Evolutionary conservation across 768 basidiomycete species (phyloP), one percentile per base, ranked within the genome.

Genomic region (Hygrophoropsis aurantiaca): DNA sequence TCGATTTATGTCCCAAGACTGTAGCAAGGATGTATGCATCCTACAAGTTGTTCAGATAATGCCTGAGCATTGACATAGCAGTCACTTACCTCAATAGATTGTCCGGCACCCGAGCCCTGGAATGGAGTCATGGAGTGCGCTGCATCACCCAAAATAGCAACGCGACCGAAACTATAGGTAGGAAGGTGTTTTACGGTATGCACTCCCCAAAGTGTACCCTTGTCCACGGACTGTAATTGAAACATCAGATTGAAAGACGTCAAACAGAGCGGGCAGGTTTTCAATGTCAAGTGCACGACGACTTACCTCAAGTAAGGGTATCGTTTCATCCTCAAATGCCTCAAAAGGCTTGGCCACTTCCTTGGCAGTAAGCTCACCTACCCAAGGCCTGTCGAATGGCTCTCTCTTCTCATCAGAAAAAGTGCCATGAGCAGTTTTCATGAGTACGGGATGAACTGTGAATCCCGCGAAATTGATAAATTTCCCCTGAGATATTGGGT

Each of bases 381-480:
- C 73, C 82, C 80, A 84, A 11, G 77, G 67, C 4, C 73, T 76
- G 11, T 73, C 62, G 10, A 63, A 63, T 16, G 15, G 15, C 18
- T 15, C 48, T 45, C 60, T 59, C 7, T 27, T 19, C 19, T 21
- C 16, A 0, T 46, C 47, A 5, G 59, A 40, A 27, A 55, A 55
- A 1, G 33, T 10, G 30, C 63, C 20, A 26, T 65, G 80, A 19
- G 61, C 59, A 2, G 81, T 76, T 48, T 69, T 65, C 53, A 84
- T 77, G n/a, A 76, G 66, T 23, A 81, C 76, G 49, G 75, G 74
- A 20, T 69, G 66, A 16, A 74, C 60, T 20, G 64, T 70, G 55
- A 84, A 82, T 1, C 80, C 82, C 15, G 76, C 85, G 46, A 86
- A 73, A 54, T 86, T 89, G 54, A 89, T 67, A 49, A 74, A 63